Percentiles rank a stretch among this genome's conserved stretches.
phyloP scores from a whole-genome alignment of 495 filamentous ascomycete species.

The Parathielavia appendiculata region DNA sequence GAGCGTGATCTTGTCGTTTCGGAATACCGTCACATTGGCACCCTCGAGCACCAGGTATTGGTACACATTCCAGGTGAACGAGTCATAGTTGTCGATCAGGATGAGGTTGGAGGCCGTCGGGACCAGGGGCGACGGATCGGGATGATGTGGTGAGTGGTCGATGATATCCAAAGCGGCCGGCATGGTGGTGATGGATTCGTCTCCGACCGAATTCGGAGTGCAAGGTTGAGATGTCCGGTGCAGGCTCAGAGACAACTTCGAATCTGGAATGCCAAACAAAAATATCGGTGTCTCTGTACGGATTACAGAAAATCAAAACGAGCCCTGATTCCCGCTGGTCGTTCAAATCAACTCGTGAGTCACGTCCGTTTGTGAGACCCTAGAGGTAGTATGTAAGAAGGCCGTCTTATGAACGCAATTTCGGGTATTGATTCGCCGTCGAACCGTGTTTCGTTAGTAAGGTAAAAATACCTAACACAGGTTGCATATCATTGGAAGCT shows the following conservation, averaged over 20 bases:
- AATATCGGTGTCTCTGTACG: neutral
- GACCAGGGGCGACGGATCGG: constrained; percentile 60
- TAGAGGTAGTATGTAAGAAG: neutral
- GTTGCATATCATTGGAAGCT: neutral
- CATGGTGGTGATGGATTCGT: constrained; percentile 32
- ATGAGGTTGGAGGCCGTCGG: constrained; percentile 81
- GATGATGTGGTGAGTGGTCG: constrained; percentile 82
- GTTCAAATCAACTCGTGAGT: constrained; percentile 1
- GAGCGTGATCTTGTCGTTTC: constrained; percentile 86
- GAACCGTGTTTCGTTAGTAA: neutral
- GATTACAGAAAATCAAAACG: neutral
- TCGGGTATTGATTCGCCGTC: neutral
- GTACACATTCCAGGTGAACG: constrained; percentile 98
- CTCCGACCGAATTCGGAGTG: constrained; percentile 13
- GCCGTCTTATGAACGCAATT: constrained; percentile 1
- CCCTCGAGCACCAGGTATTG: constrained; percentile 95
- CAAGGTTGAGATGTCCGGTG: neutral
- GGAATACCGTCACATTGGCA: constrained; percentile 77
- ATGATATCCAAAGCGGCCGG: constrained; percentile 51
- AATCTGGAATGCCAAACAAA: neutral
- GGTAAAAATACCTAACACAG: neutral
- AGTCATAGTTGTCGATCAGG: constrained; percentile 98
- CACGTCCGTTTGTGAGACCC: neutral
- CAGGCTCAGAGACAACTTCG: neutral
- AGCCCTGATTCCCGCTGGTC: neutral